Percentiles rank a stretch among this genome's conserved stretches.
Evolutionary conservation across 306 rosid species (phyloP).

Genomic region (Sicyos edulis): DNA sequence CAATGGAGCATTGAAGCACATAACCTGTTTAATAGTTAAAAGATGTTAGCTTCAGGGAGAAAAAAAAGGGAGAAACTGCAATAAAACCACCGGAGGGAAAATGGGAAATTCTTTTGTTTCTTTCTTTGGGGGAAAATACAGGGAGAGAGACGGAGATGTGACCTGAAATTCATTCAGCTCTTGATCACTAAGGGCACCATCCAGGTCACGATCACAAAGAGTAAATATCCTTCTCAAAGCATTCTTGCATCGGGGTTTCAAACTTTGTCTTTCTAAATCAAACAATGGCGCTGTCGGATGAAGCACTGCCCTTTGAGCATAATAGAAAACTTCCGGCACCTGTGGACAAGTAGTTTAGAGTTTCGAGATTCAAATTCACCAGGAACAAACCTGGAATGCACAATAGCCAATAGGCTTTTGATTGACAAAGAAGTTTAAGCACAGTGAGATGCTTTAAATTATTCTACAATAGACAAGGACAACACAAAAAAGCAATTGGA

Average conservation of each 20-base stretch:
- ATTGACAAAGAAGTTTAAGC: constrained; percentile 6
- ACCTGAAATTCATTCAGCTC: constrained; percentile 97
- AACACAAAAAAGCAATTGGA: neutral
- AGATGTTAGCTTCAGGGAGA: constrained; percentile 16
- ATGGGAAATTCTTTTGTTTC: neutral
- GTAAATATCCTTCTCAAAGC: constrained; percentile 85
- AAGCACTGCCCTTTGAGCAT: constrained; percentile 83
- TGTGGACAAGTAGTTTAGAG: constrained; percentile 30
- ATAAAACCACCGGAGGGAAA: neutral
- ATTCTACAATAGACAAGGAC: neutral
- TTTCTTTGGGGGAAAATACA: neutral
- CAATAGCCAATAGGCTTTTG: neutral
- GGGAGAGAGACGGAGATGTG: constrained; percentile 24
- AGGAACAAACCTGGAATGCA: neutral
- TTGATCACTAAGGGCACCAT: constrained; percentile 73
- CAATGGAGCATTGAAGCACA: constrained; percentile 69
- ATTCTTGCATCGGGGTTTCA: constrained; percentile 62
- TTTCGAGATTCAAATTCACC: constrained; percentile 21
- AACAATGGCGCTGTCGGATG: constrained; percentile 81
- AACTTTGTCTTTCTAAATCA: constrained; percentile 54
- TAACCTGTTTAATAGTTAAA: constrained; percentile 41
- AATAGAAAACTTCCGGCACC: constrained; percentile 90
- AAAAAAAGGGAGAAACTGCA: neutral
- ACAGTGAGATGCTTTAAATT: constrained; percentile 8
- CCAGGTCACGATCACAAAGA: constrained; percentile 83